Conservation (phyloP, 1,139 yeast species). For the Blastobotrys apis region DNA sequence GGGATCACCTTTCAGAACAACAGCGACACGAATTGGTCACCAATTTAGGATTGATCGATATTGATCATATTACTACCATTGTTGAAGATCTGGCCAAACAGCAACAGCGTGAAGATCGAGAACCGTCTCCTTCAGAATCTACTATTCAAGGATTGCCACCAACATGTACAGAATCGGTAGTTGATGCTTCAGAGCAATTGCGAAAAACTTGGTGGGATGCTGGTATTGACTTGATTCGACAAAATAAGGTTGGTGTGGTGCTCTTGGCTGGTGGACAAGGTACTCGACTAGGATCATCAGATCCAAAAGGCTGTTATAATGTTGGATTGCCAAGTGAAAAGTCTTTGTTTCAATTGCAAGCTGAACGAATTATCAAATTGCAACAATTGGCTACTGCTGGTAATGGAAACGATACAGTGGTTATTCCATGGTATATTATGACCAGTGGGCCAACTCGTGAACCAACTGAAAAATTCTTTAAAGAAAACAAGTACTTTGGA, state of each 20-base stretch:
- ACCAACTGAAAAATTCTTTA: constrained; percentile 72
- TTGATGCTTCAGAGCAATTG: constrained; percentile 25
- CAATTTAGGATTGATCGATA: constrained; percentile 38
- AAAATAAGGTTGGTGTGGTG: constrained; percentile 78
- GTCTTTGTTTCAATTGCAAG: constrained; percentile 87
- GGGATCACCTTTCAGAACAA: constrained; percentile 31
- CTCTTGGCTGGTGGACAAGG: constrained; percentile 99
- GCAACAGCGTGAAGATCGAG: constrained; percentile 16
- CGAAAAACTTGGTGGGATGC: constrained; percentile 45
- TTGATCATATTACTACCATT: constrained; percentile 31
- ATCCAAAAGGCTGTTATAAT: constrained; percentile 92
- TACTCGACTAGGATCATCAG: constrained; percentile 81
- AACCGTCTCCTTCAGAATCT: constrained; percentile 29
- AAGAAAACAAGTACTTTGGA: constrained; percentile 63
- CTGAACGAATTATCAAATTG: constrained; percentile 69
- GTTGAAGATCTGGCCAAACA: constrained; percentile 13
- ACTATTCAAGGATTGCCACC: constrained; percentile 37
- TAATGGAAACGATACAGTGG: constrained; percentile 29
- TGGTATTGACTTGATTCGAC: constrained; percentile 67
- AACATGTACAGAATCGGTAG: constrained; percentile 34
- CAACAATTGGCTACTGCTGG: constrained; percentile 51
- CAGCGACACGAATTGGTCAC: constrained; percentile 29
- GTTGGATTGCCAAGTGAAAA: constrained; percentile 80
- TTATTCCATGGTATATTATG: constrained; percentile 88
- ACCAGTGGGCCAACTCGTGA: constrained; percentile 85